Percentiles rank a stretch among this genome's conserved stretches.
Evolutionary conservation across 1,139 yeast species (phyloP).

Genomic region (Wickerhamomyces sp.): DNA sequence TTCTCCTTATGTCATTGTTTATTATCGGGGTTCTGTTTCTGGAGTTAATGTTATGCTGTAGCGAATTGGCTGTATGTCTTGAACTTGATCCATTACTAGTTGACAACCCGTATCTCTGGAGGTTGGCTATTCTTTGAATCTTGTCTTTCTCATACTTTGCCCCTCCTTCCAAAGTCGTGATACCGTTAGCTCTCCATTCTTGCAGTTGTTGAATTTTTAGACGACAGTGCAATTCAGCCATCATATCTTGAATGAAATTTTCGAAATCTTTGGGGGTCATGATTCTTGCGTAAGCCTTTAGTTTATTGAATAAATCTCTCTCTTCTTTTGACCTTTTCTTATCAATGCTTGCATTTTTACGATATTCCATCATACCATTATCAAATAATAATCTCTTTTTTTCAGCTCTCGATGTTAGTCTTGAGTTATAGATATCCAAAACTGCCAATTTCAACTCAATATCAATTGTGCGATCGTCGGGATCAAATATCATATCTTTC

Average conservation of each 20-base stretch:
- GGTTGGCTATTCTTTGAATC: constrained; percentile 51
- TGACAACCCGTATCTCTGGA: constrained; percentile 51
- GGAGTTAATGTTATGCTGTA: constrained; percentile 15
- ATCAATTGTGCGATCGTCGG: constrained; percentile 85
- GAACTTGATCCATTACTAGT: constrained; percentile 16
- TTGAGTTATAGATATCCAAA: constrained; percentile 82
- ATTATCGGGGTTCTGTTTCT: constrained; percentile 4
- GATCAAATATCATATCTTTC: constrained; percentile 92
- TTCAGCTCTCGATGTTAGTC: constrained; percentile 89
- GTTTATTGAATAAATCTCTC: constrained; percentile 67
- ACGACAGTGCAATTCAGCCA: constrained; percentile 75
- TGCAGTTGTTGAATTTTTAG: constrained; percentile 84
- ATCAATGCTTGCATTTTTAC: constrained; percentile 51
- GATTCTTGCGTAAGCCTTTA: constrained; percentile 78
- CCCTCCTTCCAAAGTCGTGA: constrained; percentile 81
- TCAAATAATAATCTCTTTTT: constrained; percentile 77
- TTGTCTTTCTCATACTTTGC: constrained; percentile 85
- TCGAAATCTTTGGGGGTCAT: constrained; percentile 80
- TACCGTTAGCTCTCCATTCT: constrained; percentile 89
- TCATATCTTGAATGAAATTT: constrained; percentile 63
- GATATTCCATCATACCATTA: constrained; percentile 77
- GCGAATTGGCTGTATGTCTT: constrained; percentile 25
- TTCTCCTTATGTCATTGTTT: constrained; percentile 26
- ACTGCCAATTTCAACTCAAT: constrained; percentile 85
- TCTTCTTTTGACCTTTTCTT: constrained; percentile 87